Conservation (phyloP, 768 basidiomycete species). For the Mrakia hoshinonis region DNA sequence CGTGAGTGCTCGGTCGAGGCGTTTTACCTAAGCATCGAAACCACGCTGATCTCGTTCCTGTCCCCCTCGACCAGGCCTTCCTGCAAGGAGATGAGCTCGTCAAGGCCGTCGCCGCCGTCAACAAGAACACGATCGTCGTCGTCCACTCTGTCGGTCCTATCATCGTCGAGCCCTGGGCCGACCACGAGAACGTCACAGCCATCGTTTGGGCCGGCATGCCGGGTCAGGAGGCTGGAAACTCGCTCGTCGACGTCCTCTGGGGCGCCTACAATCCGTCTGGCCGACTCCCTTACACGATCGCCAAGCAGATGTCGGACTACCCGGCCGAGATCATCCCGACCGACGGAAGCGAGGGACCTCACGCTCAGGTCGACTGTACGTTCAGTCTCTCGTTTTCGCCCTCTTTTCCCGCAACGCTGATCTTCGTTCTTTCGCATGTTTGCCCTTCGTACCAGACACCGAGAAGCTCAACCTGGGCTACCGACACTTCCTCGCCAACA, state of each 20-base stretch:
- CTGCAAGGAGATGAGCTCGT: slow-evolving; percentile 49
- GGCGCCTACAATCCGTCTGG: slow-evolving; percentile 62
- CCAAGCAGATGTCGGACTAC: slow-evolving; percentile 55
- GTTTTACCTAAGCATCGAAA: no score
- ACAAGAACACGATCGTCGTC: slow-evolving; percentile 53
- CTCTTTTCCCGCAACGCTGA: no score
- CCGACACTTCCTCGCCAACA: slow-evolving; percentile 46
- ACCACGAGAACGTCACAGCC: slow-evolving; percentile 59
- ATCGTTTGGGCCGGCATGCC: slow-evolving; percentile 26
- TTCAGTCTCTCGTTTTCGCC: not conserved
- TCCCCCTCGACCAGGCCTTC: slow-evolving; percentile 47
- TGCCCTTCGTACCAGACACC: slow-evolving; percentile 42
- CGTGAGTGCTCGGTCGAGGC: not conserved
- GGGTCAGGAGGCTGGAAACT: slow-evolving; percentile 62
- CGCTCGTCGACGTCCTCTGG: slow-evolving; percentile 63
- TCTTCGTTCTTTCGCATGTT: slow-evolving; percentile 36
- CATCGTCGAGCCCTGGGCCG: slow-evolving; percentile 54
- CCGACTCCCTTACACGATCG: slow-evolving; percentile 66
- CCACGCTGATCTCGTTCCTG: not conserved
- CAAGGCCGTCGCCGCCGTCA: slow-evolving; percentile 8
- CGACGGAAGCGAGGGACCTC: slow-evolving; percentile 40
- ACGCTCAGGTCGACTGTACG: slow-evolving; percentile 45
- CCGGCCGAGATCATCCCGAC: slow-evolving; percentile 33
- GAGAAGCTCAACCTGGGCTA: slow-evolving; percentile 55
- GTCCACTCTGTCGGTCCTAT: slow-evolving; percentile 60